These are phyloP conservation scores for Rubia occidens DNA, from an alignment of 305 asterid genomes.

Conservation along the genomic window DNA sequence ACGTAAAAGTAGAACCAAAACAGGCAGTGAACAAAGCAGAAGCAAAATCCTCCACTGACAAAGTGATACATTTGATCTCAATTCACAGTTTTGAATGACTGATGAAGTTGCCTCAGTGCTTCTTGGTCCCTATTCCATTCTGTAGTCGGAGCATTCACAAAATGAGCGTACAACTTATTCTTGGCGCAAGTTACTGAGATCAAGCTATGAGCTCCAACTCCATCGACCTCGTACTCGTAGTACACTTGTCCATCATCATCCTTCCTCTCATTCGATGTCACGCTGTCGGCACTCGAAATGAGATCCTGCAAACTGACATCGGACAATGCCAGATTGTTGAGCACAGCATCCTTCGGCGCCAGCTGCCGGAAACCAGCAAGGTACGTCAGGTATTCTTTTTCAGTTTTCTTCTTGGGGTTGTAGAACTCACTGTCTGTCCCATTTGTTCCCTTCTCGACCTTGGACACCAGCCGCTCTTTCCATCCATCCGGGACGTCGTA, in stretches of 20 bases:
- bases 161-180: slow-evolving; percentile 83
- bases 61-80: slow-evolving; percentile 1
- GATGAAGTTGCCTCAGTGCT: slow-evolving; percentile 61
- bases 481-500: slow-evolving; percentile 94
- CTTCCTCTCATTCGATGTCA: slow-evolving; percentile 52
- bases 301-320: slow-evolving; percentile 78
- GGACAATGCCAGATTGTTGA: slow-evolving; percentile 75
- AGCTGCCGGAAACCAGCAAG: slow-evolving; percentile 63
- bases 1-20: neutral
- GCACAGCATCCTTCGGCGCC: slow-evolving; percentile 58
- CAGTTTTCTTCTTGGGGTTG: slow-evolving; percentile 76
- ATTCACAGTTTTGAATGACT: slow-evolving; percentile 62
- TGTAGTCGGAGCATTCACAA: slow-evolving; percentile 69
- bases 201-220: slow-evolving; percentile 63
- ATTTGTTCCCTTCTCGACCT: slow-evolving; percentile 77
- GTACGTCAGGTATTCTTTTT: slow-evolving; percentile 67
- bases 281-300: slow-evolving; percentile 58
- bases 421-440: slow-evolving; percentile 88
- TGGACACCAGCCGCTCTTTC: slow-evolving; percentile 69
- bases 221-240: slow-evolving; percentile 74
- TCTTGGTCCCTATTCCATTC: slow-evolving; percentile 78
- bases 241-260: slow-evolving; percentile 75
- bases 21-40: neutral
- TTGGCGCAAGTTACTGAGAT: slow-evolving; percentile 82
- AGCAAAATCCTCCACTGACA: slow-evolving; percentile 8